Conservation (phyloP, 2,329 filamentous ascomycete species). For the Tolypocladium sp. region DNA sequence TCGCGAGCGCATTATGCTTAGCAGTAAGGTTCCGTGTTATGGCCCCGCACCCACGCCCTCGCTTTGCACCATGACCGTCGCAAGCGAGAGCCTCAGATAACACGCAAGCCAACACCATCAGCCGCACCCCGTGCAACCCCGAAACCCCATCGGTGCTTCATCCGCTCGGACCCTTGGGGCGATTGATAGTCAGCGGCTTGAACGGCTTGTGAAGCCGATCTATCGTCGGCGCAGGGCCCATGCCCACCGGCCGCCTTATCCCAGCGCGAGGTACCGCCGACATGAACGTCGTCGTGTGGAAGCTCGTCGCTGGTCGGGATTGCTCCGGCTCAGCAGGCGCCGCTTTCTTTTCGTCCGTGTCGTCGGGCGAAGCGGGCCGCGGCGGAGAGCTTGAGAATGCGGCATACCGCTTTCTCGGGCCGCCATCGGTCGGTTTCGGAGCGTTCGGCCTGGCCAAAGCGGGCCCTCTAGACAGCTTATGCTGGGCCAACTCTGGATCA, state of each 20-base stretch:
- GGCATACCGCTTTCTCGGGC: conserved; percentile 37
- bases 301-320: conserved; percentile 27
- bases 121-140: background rate
- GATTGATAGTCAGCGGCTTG: conserved; percentile 45
- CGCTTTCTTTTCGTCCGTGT: conserved; percentile 10
- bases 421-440: conserved; percentile 12
- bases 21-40: conserved; percentile 7
- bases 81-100: background rate
- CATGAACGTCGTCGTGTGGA: conserved; percentile 43
- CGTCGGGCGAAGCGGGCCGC: conserved; percentile 13
- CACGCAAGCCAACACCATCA: background rate
- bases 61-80: background rate
- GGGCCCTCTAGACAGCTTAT: conserved; percentile 32
- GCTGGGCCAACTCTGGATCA: conserved; percentile 20
- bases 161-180: conserved; percentile 18
- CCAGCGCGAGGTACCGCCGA: conserved; percentile 24
- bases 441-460: conserved; percentile 23
- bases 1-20: conserved; percentile 12
- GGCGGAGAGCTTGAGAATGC: conserved; percentile 51
- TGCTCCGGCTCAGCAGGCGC: conserved; percentile 15
- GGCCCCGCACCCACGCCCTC: background rate
- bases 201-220: conserved; percentile 45
- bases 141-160: background rate
- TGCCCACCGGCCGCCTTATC: conserved; percentile 33
- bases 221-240: conserved; percentile 39